These are phyloP conservation scores for Penicillium fimorum DNA, from an alignment of 495 filamentous ascomycete genomes.

Conservation along the genomic window DNA sequence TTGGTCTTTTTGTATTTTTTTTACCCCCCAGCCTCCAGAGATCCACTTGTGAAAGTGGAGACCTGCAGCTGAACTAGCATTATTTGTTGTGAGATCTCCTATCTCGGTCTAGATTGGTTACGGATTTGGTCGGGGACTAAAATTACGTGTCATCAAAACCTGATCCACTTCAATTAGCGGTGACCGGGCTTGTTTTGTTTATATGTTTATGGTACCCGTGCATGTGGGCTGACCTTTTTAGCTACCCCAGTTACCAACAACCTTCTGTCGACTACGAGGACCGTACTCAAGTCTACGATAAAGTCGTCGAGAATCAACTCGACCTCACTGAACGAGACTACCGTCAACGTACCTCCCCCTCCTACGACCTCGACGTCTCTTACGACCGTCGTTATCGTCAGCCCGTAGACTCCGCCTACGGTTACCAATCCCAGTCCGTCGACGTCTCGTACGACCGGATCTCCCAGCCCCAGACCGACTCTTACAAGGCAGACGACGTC, in stretches of 20 bases:
- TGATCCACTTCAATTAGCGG: constrained; percentile 34
- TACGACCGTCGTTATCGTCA: constrained; percentile 49
- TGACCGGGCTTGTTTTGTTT: constrained; percentile 33
- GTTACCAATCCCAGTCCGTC: constrained; percentile 27
- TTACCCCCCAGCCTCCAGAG: constrained; percentile 5
- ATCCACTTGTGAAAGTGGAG: background rate
- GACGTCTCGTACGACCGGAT: constrained; percentile 35
- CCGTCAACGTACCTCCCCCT: constrained; percentile 72
- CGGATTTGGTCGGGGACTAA: constrained; percentile 35
- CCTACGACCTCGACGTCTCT: constrained; percentile 62
- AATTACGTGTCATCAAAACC: constrained; percentile 43
- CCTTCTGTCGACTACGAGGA: constrained; percentile 56
- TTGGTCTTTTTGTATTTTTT: constrained; percentile 5
- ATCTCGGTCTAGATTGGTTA: constrained; percentile 27
- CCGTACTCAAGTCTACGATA: constrained; percentile 50
- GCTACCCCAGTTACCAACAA: constrained; percentile 54
- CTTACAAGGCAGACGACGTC: constrained; percentile 33
- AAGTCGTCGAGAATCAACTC: constrained; percentile 57
- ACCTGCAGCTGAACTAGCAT: constrained; percentile 10
- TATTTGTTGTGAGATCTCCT: constrained; percentile 28
- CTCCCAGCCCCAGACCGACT: constrained; percentile 28
- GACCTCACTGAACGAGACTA: constrained; percentile 85
- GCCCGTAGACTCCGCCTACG: constrained; percentile 32
- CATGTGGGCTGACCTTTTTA: constrained; percentile 26
- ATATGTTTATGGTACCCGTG: constrained; percentile 28